Conservation (phyloP, 164 flowering plant genomes). For the Piper longum region DNA sequence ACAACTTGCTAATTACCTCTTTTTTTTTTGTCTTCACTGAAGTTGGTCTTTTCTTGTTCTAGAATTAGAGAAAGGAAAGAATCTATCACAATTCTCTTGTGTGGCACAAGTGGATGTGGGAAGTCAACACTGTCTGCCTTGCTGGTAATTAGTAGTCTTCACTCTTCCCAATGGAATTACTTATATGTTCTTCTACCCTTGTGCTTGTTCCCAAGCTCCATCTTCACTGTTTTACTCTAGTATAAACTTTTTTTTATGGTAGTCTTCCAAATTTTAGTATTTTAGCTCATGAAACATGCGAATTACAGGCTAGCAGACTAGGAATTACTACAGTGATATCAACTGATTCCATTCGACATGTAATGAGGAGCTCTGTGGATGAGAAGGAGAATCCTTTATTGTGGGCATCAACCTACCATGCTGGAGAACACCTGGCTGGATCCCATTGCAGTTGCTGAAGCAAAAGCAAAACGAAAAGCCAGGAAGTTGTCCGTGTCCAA, state of each 20-base stretch:
- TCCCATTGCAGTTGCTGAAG: constrained; percentile 77
- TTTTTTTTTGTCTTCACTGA: too few relatives aligned
- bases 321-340: constrained; percentile 84
- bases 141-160: constrained; percentile 36
- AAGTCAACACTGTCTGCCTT: constrained; percentile 84
- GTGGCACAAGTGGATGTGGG: constrained; percentile 96
- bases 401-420: constrained; percentile 93
- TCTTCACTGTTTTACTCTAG: too few relatives aligned
- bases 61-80: constrained; percentile 86
- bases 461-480: constrained; percentile 65
- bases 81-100: constrained; percentile 70
- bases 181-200: not conserved
- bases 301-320: constrained; percentile 62
- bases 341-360: constrained; percentile 83
- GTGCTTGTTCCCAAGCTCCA: not conserved
- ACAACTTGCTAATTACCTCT: too few relatives aligned
- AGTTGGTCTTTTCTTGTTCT: too few relatives aligned
- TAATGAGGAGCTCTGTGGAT: constrained; percentile 89
- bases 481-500: constrained; percentile 39
- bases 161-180: not conserved
- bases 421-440: constrained; percentile 77
- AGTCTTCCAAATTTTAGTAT: not conserved
- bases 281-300: not conserved
- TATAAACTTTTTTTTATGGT: too few relatives aligned
- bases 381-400: constrained; percentile 77